Percentiles rank a stretch among this genome's conserved stretches.
phyloP scores from a whole-genome alignment of 768 basidiomycete species.

The Sutorius australiensis region DNA sequence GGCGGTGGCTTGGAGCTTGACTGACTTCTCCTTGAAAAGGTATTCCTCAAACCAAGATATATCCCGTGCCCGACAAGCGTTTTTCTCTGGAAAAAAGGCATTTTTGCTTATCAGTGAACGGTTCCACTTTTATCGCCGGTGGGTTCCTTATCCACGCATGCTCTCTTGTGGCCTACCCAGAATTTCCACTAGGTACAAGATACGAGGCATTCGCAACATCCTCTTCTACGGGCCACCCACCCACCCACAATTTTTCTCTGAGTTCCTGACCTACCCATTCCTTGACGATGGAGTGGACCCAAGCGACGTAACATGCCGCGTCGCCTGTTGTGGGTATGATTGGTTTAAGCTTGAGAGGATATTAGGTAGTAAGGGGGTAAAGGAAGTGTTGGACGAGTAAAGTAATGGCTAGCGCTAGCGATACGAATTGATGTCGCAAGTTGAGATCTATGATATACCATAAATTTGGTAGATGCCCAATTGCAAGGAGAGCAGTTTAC shows the following conservation, averaged over 20 bases:
- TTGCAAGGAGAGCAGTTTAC: too few relatives aligned
- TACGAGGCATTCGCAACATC: conserved; percentile 88
- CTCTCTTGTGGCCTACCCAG: neutral
- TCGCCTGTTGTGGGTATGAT: conserved; percentile 88
- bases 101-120: conserved; percentile 92
- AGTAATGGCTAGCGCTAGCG: neutral
- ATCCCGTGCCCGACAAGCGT: conserved; percentile 86
- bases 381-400: conserved; percentile 13
- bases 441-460: too few relatives aligned
- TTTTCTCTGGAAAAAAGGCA: conserved; percentile 82
- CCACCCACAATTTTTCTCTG: conserved; percentile 89
- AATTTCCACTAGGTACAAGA: conserved; percentile 66
- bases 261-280: conserved; percentile 88
- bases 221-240: conserved; percentile 92
- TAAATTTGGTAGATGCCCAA: too few relatives aligned
- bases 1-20: neutral
- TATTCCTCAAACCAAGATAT: conserved; percentile 95
- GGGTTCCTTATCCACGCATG: conserved; percentile 10
- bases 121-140: conserved; percentile 97
- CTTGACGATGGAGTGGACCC: conserved; percentile 84
- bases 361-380: conserved; percentile 24
- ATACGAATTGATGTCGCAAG: too few relatives aligned
- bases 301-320: conserved; percentile 76
- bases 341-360: conserved; percentile 85
- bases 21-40: conserved; percentile 36